Evolutionary conservation across 768 basidiomycete genomes (phyloP), one percentile per base, ranked within the genome.

Genomic region (Tephrocybe sp.): DNA sequence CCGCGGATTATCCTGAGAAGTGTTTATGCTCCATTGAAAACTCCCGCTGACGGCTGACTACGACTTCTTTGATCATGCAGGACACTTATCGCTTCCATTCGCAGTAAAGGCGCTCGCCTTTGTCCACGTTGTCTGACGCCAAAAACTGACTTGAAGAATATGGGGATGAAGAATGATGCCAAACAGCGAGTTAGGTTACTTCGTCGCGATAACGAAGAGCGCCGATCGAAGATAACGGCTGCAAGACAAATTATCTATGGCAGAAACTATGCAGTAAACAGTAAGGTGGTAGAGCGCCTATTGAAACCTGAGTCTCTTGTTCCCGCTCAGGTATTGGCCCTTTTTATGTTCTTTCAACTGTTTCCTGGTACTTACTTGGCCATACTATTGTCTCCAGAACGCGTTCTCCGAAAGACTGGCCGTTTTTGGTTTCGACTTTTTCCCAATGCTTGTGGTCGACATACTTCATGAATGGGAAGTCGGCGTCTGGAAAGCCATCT

Each of bases 1-100:
- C 64, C 2, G 66, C 66, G 5, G 66, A 67, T 41, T 67, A 67
- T 51, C 65, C 65, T 26, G 65, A 67, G 35, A 65, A 66, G 65
- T 67, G 19, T 15, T 35, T 35, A 11, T 5, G 5, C 34, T 35
- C 16, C 5, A 16, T 11, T 35, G 7, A n/a, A n/a, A n/a, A n/a
- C 39, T 34, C 19, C 21, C 9, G 3, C 4, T 9, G 12, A 24
- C 9, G 12, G 6, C 12, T 4, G n/a, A 18, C 22, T 5, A 32
- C 24, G 19, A 50, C 19, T 51, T 7, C 38, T 44, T 1, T 13
- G 9, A 8, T 9, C 16, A 21, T 18, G 22, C 32, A 64, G 64
- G 40, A 49, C 56, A 15, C 43, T 64, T 3, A 26, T 65, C 3
- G 60, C 63, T 12, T 47, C 53, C 2, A 54, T 64, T 24, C 38